Evolutionary conservation across 495 filamentous ascomycete genomes (phyloP), one percentile per base, ranked within the genome.

Genomic region (Pyronema domesticum): DNA sequence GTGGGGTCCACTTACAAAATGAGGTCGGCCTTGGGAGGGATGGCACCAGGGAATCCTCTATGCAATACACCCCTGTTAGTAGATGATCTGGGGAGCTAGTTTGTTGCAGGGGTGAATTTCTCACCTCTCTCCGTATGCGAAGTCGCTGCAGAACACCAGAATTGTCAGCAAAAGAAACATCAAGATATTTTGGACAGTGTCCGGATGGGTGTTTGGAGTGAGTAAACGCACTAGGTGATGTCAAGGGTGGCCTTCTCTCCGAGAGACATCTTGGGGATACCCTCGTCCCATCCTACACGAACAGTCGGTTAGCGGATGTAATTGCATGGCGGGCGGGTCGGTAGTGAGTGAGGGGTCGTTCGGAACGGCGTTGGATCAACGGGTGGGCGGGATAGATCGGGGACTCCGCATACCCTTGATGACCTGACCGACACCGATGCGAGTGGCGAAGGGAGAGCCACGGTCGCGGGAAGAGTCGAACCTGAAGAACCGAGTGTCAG

Each of bases 231-330:
- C 80, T 72, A 64, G 49, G 71, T 69, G 57, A 83, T 82, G 6
- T 66, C 77, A 57, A 84, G 64, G 35, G 68, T 72, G 37, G 76
- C 71, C 65, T 76, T 76, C 68, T 84, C 79, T 57, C 81, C 81
- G 40, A 84, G 66, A 45, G 70, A 73, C 78, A 84, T 82, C 57
- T 72, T 58, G 23, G 70, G 69, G 30, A 84, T 78, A 59, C 75
- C 79, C 68, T 81, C 74, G 61, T 84, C 80, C 80, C 81, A 84
- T 34, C 80, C 80, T 80, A 53, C 18, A 48, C 11, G 13, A 55
- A 18, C n/a, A 36, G 19, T 6, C n/a, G 6, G 40, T 10, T 30
- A 30, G 23, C 23, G 23, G 23, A 30, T 17, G 37, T 4, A 3
- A 10, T 39, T 46, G 23, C 23, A 30, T 30, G 23, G 23, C 23